Percentiles rank a stretch among this genome's conserved stretches.
Conservation (phyloP, 2,329 filamentous ascomycete genomes). For the Penicillium sp. region DNA sequence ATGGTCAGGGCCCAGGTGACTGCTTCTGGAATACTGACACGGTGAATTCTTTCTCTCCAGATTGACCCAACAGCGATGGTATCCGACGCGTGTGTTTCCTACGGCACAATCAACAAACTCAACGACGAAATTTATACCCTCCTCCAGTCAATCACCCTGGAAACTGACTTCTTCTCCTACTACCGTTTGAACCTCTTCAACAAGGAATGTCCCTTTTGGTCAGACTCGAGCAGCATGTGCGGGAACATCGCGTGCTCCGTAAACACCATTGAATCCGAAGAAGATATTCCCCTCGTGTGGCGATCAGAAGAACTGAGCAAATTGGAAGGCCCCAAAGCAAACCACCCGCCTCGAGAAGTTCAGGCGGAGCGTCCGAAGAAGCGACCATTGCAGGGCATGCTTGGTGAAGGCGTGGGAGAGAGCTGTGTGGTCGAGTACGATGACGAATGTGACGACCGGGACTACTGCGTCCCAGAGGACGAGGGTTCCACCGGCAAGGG, state of each 20-base stretch:
- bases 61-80: constrained; percentile 88
- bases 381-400: constrained; percentile 75
- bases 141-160: constrained; percentile 77
- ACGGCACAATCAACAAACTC: constrained; percentile 81
- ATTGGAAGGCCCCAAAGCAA: constrained; percentile 85
- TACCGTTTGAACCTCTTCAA: constrained; percentile 95
- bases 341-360: constrained; percentile 76
- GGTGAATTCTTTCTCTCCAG: constrained; percentile 52
- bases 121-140: constrained; percentile 77
- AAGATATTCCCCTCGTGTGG: constrained; percentile 91
- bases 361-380: constrained; percentile 70
- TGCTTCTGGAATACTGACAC: constrained; percentile 10
- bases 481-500: constrained; percentile 84
- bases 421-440: constrained; percentile 97
- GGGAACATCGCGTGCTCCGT: constrained; percentile 97
- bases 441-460: constrained; percentile 92
- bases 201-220: constrained; percentile 95
- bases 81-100: constrained; percentile 91
- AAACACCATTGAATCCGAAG: constrained; percentile 91
- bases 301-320: constrained; percentile 89
- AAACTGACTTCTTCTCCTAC: constrained; percentile 97
- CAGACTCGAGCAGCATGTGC: constrained; percentile 89
- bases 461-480: constrained; percentile 96
- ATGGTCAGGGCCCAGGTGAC: not conserved
- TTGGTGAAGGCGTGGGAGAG: constrained; percentile 87